Evolutionary conservation across 2,329 filamentous ascomycete species (phyloP).

Genomic region (Claviceps monticola): DNA sequence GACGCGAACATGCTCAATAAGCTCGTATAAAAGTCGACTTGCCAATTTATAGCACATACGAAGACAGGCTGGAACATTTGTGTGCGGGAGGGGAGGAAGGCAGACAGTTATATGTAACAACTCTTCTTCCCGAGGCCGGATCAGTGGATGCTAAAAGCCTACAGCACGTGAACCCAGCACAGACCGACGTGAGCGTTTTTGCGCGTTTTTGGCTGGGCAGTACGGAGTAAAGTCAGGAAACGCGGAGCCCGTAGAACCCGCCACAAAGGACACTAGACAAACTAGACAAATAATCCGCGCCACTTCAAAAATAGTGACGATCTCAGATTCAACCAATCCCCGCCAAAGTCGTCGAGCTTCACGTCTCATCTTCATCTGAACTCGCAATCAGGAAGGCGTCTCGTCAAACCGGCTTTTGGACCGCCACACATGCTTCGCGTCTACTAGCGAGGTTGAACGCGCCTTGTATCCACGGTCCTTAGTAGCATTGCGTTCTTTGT

Average conservation of each 20-base stretch:
- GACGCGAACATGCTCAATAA: not conserved
- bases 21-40: not conserved
- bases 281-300: constrained; percentile 7
- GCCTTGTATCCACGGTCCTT: not conserved
- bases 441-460: not conserved
- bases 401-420: not conserved
- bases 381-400: not conserved
- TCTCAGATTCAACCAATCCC: not conserved
- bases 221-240: not conserved
- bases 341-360: not conserved
- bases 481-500: not conserved
- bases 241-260: not conserved
- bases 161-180: too few relatives aligned
- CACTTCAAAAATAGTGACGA: constrained; percentile 4
- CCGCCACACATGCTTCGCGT: not conserved
- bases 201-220: not conserved
- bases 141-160: too few relatives aligned
- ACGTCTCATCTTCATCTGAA: not conserved
- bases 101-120: too few relatives aligned
- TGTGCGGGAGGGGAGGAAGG: too few relatives aligned
- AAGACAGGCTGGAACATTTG: too few relatives aligned
- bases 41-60: too few relatives aligned
- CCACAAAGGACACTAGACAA: constrained; percentile 1
- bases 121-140: too few relatives aligned
- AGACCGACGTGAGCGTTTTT: too few relatives aligned